Percentiles rank a stretch among this genome's conserved stretches.
Evolutionary conservation across 208 protist genomes (phyloP).

Genomic region (Leishmania tarentolae): DNA sequence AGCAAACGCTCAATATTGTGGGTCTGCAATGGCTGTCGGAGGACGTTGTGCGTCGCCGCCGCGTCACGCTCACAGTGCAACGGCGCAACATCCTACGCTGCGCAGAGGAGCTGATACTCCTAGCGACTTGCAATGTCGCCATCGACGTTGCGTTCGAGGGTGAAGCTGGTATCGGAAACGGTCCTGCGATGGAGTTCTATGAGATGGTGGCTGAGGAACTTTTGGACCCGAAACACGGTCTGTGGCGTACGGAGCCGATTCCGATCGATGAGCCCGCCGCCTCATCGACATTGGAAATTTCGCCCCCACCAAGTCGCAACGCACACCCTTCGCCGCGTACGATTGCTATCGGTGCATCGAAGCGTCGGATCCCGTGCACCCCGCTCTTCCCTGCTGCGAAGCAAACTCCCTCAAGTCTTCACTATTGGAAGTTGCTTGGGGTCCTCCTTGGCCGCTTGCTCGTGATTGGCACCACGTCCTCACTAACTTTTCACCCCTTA

Average conservation of each 20-base stretch:
- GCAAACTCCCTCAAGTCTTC: constrained; percentile 38
- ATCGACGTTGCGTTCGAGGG: constrained; percentile 80
- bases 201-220: constrained; percentile 58
- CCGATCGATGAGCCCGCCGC: constrained; percentile 6
- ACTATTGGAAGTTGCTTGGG: constrained; percentile 72
- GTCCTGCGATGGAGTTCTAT: constrained; percentile 83
- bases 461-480: constrained; percentile 46
- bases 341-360: neutral
- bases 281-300: neutral
- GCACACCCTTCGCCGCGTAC: neutral
- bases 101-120: constrained; percentile 42
- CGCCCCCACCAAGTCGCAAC: neutral
- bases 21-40: constrained; percentile 54
- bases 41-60: constrained; percentile 27
- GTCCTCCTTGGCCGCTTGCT: constrained; percentile 67
- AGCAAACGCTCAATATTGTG: constrained; percentile 33
- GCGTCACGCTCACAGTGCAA: constrained; percentile 44
- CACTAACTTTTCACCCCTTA: constrained; percentile 63
- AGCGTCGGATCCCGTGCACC: constrained; percentile 19
- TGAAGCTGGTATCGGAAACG: constrained; percentile 78
- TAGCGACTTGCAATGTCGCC: constrained; percentile 59
- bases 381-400: constrained; percentile 31
- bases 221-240: constrained; percentile 32
- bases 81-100: constrained; percentile 46
- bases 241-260: constrained; percentile 62